phyloP scores from a whole-genome alignment of 306 rosid species.

The Phaseolus lunatus region DNA sequence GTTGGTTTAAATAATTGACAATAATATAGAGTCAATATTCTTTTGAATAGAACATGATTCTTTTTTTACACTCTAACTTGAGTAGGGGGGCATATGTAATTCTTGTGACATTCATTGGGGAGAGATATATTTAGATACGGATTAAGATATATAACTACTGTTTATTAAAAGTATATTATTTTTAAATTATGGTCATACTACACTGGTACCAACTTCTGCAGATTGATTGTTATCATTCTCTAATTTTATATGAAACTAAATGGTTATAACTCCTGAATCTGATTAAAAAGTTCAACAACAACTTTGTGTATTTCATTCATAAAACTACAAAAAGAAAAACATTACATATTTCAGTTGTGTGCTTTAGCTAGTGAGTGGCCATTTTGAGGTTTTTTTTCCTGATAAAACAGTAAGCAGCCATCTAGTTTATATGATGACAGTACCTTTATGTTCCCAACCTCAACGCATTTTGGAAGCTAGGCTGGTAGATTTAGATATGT shows the following conservation, averaged over 20 bases:
- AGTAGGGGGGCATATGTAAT: neutral
- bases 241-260: conserved; percentile 9
- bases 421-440: conserved; percentile 2
- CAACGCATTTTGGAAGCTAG: neutral
- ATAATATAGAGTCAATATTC: neutral
- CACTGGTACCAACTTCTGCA: conserved; percentile 18
- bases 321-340: neutral
- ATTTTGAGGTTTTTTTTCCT: neutral
- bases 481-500: neutral
- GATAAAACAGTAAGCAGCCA: conserved; percentile 6
- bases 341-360: neutral
- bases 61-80: neutral
- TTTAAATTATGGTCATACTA: neutral
- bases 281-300: conserved; percentile 9
- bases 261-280: conserved; percentile 5
- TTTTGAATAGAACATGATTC: neutral
- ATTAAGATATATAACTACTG: neutral
- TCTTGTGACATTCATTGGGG: neutral
- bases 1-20: neutral
- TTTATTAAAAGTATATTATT: neutral
- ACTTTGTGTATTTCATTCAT: conserved; percentile 7
- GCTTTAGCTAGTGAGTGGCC: neutral
- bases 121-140: neutral
- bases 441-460: neutral
- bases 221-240: conserved; percentile 1